Base-by-base conservation (phyloP, 2,329 filamentous ascomycete species). In the Sclerotinia borealis region DNA sequence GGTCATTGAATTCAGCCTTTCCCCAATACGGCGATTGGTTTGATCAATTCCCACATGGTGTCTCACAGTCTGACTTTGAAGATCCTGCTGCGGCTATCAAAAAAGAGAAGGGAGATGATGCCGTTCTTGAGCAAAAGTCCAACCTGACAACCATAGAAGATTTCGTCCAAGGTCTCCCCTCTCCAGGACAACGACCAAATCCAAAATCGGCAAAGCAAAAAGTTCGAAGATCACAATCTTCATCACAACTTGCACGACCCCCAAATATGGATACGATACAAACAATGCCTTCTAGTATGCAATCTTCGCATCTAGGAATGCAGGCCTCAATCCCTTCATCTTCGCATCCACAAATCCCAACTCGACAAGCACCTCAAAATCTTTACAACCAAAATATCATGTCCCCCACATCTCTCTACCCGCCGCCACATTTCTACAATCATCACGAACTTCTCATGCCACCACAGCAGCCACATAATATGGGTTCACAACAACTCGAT, bases 21-120 rank as follows among this genome's bases (percentile, higher is more conserved):
- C 93, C 96, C 75, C 93, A 98, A 72, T 98, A 98, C 71, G 92
- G 93, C 59, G 95, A 98, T 76, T 98, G 95, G 95, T 98, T 98
- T 72, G 90, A 95, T 73, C 85, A 90, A 68, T 98, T 97, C 74
- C 95, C 95, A 0, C 90, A 96, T 70, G 95, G 95, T 2, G 91
- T 98, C 19, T 91, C 91, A 4, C 86, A 91, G 65, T 83, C 87
- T 1, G 92, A 96, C 72, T 95, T 91, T 76, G 87, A 92, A 71
- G 91, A 95, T 68, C 88, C 90, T 1, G 85, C 84, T 34, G 77
- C 81, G 4, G 80, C 83, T 47, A 81, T 85, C 70, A 87, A 88
- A 73, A 90, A 88, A 69, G 90, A 96, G 72, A 88, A 85, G 47
- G 89, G 90, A 10, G 89, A 91, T n/a, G 92, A 97, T 73, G 92